Percentiles rank a stretch among this genome's conserved stretches.
Evolutionary conservation across 148 eudicot species (phyloP).

Genomic region (Oxyria digyna): DNA sequence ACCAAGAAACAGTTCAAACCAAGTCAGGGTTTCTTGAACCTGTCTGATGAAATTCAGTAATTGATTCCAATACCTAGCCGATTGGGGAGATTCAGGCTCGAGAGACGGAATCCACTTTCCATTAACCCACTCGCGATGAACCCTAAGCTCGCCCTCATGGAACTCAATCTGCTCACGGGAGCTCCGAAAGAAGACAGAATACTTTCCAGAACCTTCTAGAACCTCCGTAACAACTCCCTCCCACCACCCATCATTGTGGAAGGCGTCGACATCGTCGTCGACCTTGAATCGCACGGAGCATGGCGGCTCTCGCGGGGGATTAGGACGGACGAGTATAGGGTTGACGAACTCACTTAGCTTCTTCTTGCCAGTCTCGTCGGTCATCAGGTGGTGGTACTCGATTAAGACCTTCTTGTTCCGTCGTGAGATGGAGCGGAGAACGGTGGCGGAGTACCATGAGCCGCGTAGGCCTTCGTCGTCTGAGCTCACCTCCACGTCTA

Average conservation of each 20-base stretch:
- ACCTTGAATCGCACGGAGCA: conserved; percentile 9
- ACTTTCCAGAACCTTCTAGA: conserved; percentile 16
- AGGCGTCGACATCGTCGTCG: conserved; percentile 58
- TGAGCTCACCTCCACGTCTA: conserved; percentile 21
- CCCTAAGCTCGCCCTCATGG: conserved; percentile 25
- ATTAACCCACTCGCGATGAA: conserved; percentile 53
- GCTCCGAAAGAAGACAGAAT: conserved; percentile 34
- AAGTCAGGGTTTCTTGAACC: not conserved
- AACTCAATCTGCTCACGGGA: conserved; percentile 47
- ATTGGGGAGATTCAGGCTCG: not conserved
- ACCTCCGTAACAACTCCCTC: conserved; percentile 44
- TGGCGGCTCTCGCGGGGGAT: conserved; percentile 24
- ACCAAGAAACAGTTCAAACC: not conserved
- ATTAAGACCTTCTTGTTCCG: conserved; percentile 21
- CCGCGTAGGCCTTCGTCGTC: conserved; percentile 23
- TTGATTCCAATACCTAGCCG: not conserved
- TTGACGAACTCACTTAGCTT: conserved; percentile 39
- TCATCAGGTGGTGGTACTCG: conserved; percentile 35
- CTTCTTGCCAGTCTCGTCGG: conserved; percentile 21
- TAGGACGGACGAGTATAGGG: conserved; percentile 30
- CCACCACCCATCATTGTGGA: conserved; percentile 77
- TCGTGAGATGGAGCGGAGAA: conserved; percentile 4
- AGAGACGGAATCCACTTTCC: conserved; percentile 41
- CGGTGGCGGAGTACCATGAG: conserved; percentile 32
- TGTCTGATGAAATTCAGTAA: no score